These are phyloP conservation scores for Cerrena zonata DNA, from an alignment of 1,284 basidiomycete genomes.

Conservation along the genomic window DNA sequence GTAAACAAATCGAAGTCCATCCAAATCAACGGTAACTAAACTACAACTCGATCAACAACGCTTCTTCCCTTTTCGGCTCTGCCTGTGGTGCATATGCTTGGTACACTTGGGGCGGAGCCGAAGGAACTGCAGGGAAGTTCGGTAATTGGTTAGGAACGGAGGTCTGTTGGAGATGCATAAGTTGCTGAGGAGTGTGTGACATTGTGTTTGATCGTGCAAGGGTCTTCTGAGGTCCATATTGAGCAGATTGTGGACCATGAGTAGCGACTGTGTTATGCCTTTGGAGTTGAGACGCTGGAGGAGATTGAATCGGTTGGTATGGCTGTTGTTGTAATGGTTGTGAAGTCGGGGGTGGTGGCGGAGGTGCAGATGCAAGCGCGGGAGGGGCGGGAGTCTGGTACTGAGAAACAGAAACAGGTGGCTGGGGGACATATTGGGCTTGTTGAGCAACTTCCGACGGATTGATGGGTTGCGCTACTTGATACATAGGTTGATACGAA, in stretches of 20 bases:
- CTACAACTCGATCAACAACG: conserved; percentile 73
- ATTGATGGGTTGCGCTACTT: conserved; percentile 12
- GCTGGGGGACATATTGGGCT: conserved; percentile 21
- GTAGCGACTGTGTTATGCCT: conserved; percentile 40
- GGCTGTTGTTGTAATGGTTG: not conserved
- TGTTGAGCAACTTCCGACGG: conserved; percentile 21
- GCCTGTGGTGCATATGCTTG: conserved; percentile 44
- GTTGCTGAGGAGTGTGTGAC: conserved; percentile 27
- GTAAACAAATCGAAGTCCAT: too few species aligned
- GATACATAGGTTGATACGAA: conserved; percentile 10
- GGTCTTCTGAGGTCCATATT: conserved; percentile 11
- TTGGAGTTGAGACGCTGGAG: conserved; percentile 20
- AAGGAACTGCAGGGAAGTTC: conserved; percentile 68
- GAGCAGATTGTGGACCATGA: conserved; percentile 11
- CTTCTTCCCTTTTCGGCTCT: conserved; percentile 74
- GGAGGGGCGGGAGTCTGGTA: conserved; percentile 11
- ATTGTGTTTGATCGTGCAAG: conserved; percentile 20
- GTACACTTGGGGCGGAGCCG: conserved; percentile 52
- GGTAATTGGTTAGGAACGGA: conserved; percentile 38
- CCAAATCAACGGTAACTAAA: not conserved
- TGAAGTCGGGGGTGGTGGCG: conserved; percentile 7
- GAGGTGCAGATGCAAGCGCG: conserved; percentile 6
- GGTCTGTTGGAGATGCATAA: conserved; percentile 30
- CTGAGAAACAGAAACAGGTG: conserved; percentile 11
- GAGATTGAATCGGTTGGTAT: conserved; percentile 12